A percentile compares a stretch with the other conserved stretches of the same genome.
phyloP scores from a whole-genome alignment of 1,284 basidiomycete species.

The Tilletia setariae region DNA sequence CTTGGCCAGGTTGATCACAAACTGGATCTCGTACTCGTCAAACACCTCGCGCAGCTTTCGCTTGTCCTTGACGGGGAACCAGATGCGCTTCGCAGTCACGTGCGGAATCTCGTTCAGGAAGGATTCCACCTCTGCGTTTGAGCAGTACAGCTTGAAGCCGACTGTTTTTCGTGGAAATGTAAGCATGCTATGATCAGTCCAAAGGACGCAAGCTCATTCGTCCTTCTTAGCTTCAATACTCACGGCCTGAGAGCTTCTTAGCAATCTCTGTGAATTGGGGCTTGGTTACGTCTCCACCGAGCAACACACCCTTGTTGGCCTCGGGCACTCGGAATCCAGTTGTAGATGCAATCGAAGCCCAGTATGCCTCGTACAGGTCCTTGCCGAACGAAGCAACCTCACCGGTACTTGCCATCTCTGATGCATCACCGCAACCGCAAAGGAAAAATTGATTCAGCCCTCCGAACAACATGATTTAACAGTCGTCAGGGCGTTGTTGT shows the following conservation, averaged over 20 bases:
- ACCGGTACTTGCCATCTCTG: conserved; percentile 97
- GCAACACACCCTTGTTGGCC: conserved; percentile 72
- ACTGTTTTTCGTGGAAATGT: conserved; percentile 52
- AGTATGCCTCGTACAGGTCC: conserved; percentile 93
- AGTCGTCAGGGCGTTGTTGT: too few relatives aligned
- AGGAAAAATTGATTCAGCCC: not conserved
- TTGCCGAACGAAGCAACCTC: conserved; percentile 97
- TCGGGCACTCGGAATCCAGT: conserved; percentile 86
- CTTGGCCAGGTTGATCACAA: conserved; percentile 88
- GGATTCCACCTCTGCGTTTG: conserved; percentile 74
- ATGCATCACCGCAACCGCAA: conserved; percentile 18
- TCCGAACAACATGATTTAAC: too few relatives aligned
- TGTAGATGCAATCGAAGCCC: conserved; percentile 81
- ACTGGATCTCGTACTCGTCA: conserved; percentile 91
- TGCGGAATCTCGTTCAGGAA: conserved; percentile 67
- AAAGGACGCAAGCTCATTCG: not conserved
- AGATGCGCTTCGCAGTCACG: conserved; percentile 72
- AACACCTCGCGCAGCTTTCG: conserved; percentile 76
- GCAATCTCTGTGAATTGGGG: conserved; percentile 79
- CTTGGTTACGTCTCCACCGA: conserved; percentile 78
- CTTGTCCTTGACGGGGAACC: conserved; percentile 97
- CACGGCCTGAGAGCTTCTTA: conserved; percentile 57
- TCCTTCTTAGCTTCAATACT: not conserved
- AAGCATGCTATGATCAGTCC: not conserved
- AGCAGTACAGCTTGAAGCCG: conserved; percentile 89